Evolutionary conservation across 2,329 filamentous ascomycete genomes (phyloP).

Genomic region (Alternaria brassicae): DNA sequence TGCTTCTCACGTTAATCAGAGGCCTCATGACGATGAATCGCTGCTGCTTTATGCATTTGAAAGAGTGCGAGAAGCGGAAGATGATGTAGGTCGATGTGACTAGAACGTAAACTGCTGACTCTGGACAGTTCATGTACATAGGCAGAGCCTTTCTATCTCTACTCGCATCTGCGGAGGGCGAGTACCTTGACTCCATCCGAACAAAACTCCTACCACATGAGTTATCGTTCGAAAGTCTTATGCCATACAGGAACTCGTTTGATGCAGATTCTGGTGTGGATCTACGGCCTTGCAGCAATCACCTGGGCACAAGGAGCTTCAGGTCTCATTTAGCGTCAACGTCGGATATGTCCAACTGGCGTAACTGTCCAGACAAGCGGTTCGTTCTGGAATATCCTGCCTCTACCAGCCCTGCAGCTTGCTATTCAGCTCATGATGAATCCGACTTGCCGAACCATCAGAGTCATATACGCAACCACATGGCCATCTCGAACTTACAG

Average conservation of each 20-base stretch:
- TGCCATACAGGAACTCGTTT: neutral
- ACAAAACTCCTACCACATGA: neutral
- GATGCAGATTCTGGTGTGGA: neutral
- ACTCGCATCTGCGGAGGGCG: neutral
- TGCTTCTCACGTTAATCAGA: slow-evolving; percentile 6
- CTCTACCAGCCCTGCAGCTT: neutral
- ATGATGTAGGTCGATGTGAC: neutral
- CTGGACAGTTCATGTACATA: slow-evolving; percentile 1
- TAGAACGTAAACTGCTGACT: neutral
- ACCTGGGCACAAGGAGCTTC: neutral
- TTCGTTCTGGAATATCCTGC: neutral
- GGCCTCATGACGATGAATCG: neutral
- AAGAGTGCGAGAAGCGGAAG: slow-evolving; percentile 2
- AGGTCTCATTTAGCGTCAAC: neutral
- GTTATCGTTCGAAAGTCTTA: neutral
- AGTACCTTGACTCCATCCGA: slow-evolving; percentile 1
- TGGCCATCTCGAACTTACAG: neutral
- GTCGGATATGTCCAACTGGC: neutral
- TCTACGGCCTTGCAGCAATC: neutral
- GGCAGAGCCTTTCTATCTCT: slow-evolving; percentile 3
- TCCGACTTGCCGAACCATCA: neutral
- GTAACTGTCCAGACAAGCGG: neutral
- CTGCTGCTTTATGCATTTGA: slow-evolving; percentile 1
- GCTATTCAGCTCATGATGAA: neutral
- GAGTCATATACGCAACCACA: neutral